Conservation (phyloP, 2,329 filamentous ascomycete species). For the Cercospora janseana region DNA sequence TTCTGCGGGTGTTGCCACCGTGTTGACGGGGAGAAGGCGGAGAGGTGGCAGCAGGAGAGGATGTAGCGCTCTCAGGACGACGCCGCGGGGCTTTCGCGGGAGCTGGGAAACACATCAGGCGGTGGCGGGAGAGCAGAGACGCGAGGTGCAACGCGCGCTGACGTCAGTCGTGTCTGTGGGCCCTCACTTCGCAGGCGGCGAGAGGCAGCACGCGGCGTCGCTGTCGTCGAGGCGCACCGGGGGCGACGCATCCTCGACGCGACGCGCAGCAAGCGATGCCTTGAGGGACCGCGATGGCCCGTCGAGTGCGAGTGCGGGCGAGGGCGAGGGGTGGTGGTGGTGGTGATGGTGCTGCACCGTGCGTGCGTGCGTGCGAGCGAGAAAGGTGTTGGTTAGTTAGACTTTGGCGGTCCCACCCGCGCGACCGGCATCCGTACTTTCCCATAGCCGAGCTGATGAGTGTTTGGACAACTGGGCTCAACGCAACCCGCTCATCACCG, state of each 20-base stretch:
- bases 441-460: conserved; percentile 5
- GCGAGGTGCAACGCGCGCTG: not conserved
- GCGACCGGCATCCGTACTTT: not conserved
- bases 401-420: not conserved
- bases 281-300: too few relatives aligned
- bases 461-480: conserved; percentile 11
- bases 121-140: not conserved
- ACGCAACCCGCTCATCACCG: conserved; percentile 13
- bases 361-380: not conserved
- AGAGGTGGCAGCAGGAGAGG: not conserved
- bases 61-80: not conserved
- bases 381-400: not conserved
- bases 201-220: not conserved
- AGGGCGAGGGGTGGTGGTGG: too few relatives aligned
- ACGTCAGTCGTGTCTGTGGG: not conserved
- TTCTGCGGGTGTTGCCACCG: conserved; percentile 16
- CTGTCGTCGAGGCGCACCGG: too few relatives aligned
- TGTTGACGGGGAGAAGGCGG: not conserved
- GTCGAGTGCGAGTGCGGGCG: too few relatives aligned
- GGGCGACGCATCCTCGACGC: too few relatives aligned
- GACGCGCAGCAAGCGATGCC: too few relatives aligned
- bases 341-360: not conserved
- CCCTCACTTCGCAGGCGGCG: not conserved
- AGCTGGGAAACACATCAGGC: not conserved
- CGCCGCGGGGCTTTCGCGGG: not conserved